Percentiles rank a stretch among this genome's conserved stretches.
Evolutionary conservation across 1,284 basidiomycete genomes (phyloP).

Genomic region (Violaceomyces palustris): DNA sequence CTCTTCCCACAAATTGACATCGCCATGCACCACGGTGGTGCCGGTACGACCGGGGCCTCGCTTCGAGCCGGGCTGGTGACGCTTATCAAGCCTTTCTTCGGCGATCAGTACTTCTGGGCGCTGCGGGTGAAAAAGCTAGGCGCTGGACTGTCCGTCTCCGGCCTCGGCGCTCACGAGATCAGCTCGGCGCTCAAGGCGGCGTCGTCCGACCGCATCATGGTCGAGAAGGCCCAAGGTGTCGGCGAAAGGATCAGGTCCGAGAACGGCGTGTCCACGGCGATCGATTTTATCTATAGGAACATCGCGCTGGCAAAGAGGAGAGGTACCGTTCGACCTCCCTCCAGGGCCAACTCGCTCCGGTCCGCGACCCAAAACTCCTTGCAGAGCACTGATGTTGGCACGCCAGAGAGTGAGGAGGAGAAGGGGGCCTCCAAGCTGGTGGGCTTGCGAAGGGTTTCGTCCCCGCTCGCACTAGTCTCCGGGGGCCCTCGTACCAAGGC

Average conservation of each 20-base stretch:
- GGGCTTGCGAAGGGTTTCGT: too few relatives aligned
- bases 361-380: not conserved
- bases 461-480: too few relatives aligned
- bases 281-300: constrained; percentile 38
- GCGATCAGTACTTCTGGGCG: constrained; percentile 50
- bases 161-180: constrained; percentile 14
- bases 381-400: not conserved
- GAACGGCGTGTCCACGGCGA: constrained; percentile 36
- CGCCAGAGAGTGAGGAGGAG: too few relatives aligned
- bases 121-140: constrained; percentile 37
- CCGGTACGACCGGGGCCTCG: constrained; percentile 62
- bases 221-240: constrained; percentile 38
- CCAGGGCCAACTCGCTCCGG: not conserved
- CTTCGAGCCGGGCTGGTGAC: constrained; percentile 42
- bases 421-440: too few relatives aligned
- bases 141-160: constrained; percentile 30
- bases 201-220: constrained; percentile 32
- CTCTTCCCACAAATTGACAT: constrained; percentile 26
- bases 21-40: constrained; percentile 62
- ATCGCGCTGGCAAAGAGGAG: constrained; percentile 16
- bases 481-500: too few relatives aligned
- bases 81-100: constrained; percentile 48
- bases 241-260: constrained; percentile 40
- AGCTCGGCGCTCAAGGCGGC: constrained; percentile 29
- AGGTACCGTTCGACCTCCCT: too few relatives aligned